Conservation (phyloP, 305 asterid species). For the Salvia sclarea region DNA sequence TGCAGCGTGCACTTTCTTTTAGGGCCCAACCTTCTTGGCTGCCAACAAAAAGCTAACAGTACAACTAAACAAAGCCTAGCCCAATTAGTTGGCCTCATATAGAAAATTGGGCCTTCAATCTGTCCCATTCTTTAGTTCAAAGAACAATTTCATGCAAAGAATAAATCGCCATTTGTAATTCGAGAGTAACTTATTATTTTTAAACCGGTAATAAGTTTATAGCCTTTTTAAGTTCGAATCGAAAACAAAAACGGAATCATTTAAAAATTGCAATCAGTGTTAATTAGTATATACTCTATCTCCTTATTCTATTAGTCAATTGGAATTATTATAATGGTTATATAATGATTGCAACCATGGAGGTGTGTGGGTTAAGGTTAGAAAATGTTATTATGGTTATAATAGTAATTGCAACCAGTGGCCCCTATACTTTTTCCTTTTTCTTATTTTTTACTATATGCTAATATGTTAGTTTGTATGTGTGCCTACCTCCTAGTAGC, state of each 20-base stretch:
- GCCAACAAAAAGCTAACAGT: no score
- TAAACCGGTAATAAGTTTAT: not conserved
- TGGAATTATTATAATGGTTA: not conserved
- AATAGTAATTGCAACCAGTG: constrained; percentile 18
- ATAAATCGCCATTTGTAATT: not conserved
- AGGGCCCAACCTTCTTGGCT: no score
- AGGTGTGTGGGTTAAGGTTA: constrained; percentile 28
- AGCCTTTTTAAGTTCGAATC: not conserved
- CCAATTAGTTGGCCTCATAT: not conserved
- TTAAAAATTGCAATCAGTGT: not conserved
- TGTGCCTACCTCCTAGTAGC: constrained; percentile 14
- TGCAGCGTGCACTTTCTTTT: no score
- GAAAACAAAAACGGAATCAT: not conserved
- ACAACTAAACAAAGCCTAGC: not conserved
- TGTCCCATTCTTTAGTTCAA: not conserved
- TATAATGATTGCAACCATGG: constrained; percentile 15
- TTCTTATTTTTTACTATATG: not conserved
- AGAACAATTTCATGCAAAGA: no score
- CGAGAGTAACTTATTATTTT: not conserved
- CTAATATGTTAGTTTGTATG: no score
- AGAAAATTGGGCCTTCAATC: not conserved
- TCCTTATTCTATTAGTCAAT: not conserved
- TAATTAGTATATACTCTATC: not conserved
- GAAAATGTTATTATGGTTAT: constrained; percentile 12
- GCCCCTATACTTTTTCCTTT: not conserved